A percentile compares a stretch with the other conserved stretches of the same genome.
Evolutionary conservation across 352 stramenopile species (phyloP).

Genomic region (Phytophthora syringae): DNA sequence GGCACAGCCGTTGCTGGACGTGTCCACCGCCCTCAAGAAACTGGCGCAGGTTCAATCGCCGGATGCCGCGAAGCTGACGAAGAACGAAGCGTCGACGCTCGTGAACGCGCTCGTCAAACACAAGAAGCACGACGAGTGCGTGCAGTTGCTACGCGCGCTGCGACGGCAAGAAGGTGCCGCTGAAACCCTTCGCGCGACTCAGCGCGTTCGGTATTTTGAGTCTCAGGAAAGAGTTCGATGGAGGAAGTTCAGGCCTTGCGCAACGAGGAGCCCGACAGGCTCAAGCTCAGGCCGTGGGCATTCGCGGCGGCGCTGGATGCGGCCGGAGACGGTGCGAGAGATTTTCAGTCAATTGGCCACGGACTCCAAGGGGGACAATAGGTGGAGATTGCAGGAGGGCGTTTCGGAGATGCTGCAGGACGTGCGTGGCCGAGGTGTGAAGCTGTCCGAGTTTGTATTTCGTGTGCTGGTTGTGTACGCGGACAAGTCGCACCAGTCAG

Average conservation of each 20-base stretch:
- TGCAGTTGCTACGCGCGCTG: slow-evolving; percentile 55
- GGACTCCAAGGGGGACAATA: background rate
- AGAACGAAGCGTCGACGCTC: slow-evolving; percentile 4
- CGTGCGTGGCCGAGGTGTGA: slow-evolving; percentile 46
- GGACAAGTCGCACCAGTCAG: slow-evolving; percentile 51
- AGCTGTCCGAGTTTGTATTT: slow-evolving; percentile 66
- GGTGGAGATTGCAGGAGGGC: background rate
- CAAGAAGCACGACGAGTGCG: slow-evolving; percentile 38
- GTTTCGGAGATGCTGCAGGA: slow-evolving; percentile 49
- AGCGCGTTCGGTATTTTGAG: slow-evolving; percentile 3
- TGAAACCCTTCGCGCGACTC: slow-evolving; percentile 42
- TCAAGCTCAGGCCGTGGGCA: background rate
- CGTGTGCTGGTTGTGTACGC: slow-evolving; percentile 61
- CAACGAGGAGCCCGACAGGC: background rate
- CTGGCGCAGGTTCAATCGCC: background rate
- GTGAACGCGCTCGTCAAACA: slow-evolving; percentile 8
- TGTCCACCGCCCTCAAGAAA: background rate
- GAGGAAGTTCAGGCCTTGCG: background rate
- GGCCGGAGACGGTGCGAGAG: background rate
- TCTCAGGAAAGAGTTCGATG: background rate
- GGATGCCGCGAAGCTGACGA: background rate
- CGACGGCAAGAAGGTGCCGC: slow-evolving; percentile 52
- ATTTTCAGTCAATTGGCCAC: slow-evolving; percentile 7
- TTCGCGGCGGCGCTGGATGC: slow-evolving; percentile 7
- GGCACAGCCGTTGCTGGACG: background rate